These are phyloP conservation scores for Prunus yedoensis DNA, from an alignment of 331 rosid species.

Conservation along the genomic window DNA sequence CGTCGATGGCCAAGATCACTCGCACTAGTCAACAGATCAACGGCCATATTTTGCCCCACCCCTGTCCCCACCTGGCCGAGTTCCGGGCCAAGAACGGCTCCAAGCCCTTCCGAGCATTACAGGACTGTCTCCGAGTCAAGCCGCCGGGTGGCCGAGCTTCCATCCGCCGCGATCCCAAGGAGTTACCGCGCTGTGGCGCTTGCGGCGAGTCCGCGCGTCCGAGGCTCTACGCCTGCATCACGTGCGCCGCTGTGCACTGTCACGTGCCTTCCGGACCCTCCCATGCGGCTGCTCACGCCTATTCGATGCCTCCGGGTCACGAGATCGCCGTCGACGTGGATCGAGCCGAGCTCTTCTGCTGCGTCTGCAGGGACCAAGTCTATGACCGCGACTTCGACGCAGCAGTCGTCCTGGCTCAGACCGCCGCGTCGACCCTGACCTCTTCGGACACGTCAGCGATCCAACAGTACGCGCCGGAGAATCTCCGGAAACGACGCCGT, in stretches of 20 bases:
- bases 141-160: conserved; percentile 83
- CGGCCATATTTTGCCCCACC: conserved; percentile 55
- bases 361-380: conserved; percentile 81
- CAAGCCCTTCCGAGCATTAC: conserved; percentile 76
- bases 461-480: conserved; percentile 57
- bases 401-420: conserved; percentile 81
- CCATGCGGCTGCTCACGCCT: conserved; percentile 75
- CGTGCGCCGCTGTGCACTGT: conserved; percentile 78
- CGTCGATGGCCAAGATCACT: conserved; percentile 62
- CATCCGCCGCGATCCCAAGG: conserved; percentile 74
- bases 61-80: conserved; percentile 78
- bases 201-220: conserved; percentile 56
- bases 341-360: conserved; percentile 96
- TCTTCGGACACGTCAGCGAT: conserved; percentile 21
- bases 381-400: conserved; percentile 92
- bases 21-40: conserved; percentile 35
- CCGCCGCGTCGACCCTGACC: conserved; percentile 46
- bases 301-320: conserved; percentile 61
- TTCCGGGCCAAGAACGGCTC: conserved; percentile 68
- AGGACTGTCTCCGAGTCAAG: conserved; percentile 78
- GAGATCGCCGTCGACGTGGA: conserved; percentile 94
- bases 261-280: conserved; percentile 48
- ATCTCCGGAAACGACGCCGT: conserved; percentile 74
- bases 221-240: conserved; percentile 67
- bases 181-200: conserved; percentile 65